Base-by-base conservation (phyloP, 805 yeast genomes). In the Wickerhamiella nectarea region DNA sequence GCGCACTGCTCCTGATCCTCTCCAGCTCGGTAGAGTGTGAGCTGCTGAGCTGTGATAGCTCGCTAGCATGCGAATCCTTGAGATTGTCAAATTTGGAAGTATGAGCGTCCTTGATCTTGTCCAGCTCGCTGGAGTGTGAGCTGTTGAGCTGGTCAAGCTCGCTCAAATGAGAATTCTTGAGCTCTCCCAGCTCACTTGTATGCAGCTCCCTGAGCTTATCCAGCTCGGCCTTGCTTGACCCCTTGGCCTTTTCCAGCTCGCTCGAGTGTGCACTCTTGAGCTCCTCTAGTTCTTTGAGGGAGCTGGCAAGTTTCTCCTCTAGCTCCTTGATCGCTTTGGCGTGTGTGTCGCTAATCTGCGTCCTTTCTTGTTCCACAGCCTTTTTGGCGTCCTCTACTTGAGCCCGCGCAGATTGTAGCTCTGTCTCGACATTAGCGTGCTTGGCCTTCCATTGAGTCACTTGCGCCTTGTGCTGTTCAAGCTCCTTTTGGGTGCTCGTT, bases 381-480 rank as follows among this genome's bases (percentile, higher is more conserved):
- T n/a, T n/a, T n/a, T n/a, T n/a, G n/a, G n/a, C n/a, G n/a, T 14
- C 33, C 42, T 38, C 29, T 2, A 31, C 19, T 3, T 38, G 34
- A 15, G 40, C 12, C 15, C 25, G n/a, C n/a, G 25, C 33, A 6
- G 18, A 12, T 5, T 28, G 25, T 18, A 40, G 37, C 34, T 44
- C 38, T 9, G 31, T 24, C 29, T 40, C 10, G 11, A 36, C 40
- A 14, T 8, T 33, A 25, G 45, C 38, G 33, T n/a, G 25, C 26
- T 41, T 36, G 29, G 46, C 44, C 42, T 46, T 31, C 20, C 9
- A 15, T 6, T n/a, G 21, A 15, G 19, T 21, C 3, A 10, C 19
- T 4, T 15, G 20, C 35, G 8, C 12, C 35, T 33, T n/a, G 15
- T 46, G 28, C n/a, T 41, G 38, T 26, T 48, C 45, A 14, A 51